phyloP scores from a whole-genome alignment of 345 rosid species.

The Boechera stricta region DNA sequence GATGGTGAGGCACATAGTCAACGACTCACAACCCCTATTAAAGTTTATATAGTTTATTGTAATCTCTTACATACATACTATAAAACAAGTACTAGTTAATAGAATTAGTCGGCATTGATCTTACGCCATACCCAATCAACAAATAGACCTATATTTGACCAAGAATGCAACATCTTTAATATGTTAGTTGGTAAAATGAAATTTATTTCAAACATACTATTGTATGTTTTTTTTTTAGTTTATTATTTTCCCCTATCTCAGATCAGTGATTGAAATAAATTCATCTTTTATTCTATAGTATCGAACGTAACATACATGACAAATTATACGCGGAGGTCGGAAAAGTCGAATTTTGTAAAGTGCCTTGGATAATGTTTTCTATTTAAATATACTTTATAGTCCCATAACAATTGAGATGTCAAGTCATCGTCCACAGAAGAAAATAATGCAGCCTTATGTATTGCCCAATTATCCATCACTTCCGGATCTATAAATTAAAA shows the following conservation, averaged over 20 bases:
- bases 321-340: conserved; percentile 13
- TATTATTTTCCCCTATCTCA: not conserved
- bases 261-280: not conserved
- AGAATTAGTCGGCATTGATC: conserved; percentile 2
- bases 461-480: not conserved
- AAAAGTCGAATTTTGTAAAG: not conserved
- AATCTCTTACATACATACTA: not conserved
- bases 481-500: conserved; percentile 14
- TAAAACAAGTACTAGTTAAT: not conserved
- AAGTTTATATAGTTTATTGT: not conserved
- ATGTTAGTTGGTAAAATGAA: conserved; percentile 29
- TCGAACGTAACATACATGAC: not conserved
- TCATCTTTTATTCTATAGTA: not conserved
- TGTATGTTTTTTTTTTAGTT: not conserved
- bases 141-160: conserved; percentile 25
- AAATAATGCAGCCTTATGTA: conserved; percentile 21
- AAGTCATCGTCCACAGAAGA: conserved; percentile 34
- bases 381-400: conserved; percentile 6
- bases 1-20: conserved; percentile 31
- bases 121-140: conserved; percentile 19
- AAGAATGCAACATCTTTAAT: conserved; percentile 8
- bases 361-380: conserved; percentile 24
- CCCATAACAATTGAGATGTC: conserved; percentile 25
- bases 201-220: conserved; percentile 18
- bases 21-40: not conserved